phyloP scores from a whole-genome alignment of 2,329 filamentous ascomycete genomes.

The Cladophialophora exuberans region DNA sequence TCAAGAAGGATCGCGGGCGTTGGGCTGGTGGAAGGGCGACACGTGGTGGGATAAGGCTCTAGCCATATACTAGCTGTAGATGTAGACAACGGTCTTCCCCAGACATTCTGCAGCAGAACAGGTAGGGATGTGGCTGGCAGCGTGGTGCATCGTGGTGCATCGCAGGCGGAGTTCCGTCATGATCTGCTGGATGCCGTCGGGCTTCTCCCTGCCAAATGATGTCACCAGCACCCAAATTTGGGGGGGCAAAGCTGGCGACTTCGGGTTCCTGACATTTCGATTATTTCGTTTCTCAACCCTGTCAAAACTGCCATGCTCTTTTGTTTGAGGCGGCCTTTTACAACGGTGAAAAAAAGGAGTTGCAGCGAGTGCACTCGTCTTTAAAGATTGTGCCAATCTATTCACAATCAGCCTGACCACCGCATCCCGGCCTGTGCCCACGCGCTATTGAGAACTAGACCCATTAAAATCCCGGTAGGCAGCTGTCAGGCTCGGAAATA shows the following conservation, averaged over 20 bases:
- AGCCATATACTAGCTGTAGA: constrained; percentile 29
- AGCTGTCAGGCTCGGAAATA: constrained; percentile 7
- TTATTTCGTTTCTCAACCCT: background rate
- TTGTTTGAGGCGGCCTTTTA: too few relatives aligned
- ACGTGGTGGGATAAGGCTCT: constrained; percentile 34
- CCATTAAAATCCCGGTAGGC: too few relatives aligned
- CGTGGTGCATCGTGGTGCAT: too few relatives aligned
- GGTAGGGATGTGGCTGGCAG: background rate
- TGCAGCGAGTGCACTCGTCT: too few relatives aligned
- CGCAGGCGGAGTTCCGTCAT: background rate
- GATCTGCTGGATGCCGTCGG: background rate
- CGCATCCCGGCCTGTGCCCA: too few relatives aligned
- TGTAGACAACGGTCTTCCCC: background rate
- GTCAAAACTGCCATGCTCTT: too few relatives aligned
- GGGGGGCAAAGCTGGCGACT: constrained; percentile 2
- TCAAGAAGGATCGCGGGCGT: constrained; percentile 25
- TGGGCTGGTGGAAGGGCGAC: constrained; percentile 31
- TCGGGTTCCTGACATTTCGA: constrained; percentile 12
- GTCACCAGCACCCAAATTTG: constrained; percentile 5
- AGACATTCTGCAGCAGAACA: background rate
- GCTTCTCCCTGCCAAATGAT: background rate
- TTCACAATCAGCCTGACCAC: too few relatives aligned
- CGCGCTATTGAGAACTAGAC: too few relatives aligned
- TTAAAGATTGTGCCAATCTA: too few relatives aligned
- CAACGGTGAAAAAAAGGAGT: too few relatives aligned